These are phyloP conservation scores for Claviceps lovelessii DNA, from an alignment of 2,329 filamentous ascomycete genomes.

Conservation along the genomic window DNA sequence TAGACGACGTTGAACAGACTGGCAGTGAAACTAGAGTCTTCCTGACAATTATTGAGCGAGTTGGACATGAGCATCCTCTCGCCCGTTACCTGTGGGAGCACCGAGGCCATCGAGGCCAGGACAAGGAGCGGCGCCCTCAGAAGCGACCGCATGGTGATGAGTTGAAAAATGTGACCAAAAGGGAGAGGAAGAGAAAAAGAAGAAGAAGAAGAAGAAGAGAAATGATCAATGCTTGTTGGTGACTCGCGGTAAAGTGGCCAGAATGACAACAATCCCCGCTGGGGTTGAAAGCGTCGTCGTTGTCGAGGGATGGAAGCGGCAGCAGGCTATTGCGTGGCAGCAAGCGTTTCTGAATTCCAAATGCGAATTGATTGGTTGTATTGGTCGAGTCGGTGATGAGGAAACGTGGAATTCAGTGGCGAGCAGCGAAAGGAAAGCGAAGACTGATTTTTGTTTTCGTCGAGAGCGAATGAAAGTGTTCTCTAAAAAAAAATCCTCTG, in stretches of 20 bases:
- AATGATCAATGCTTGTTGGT: background rate
- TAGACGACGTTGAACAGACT: constrained; percentile 77
- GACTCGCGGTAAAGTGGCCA: background rate
- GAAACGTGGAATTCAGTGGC: background rate
- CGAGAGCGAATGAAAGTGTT: background rate
- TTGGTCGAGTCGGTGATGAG: background rate
- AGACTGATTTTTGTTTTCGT: background rate
- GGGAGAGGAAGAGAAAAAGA: background rate
- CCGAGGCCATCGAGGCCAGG: constrained; percentile 29
- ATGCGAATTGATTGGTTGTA: background rate
- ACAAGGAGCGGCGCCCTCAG: constrained; percentile 30
- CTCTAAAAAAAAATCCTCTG: background rate
- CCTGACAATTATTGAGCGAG: constrained; percentile 73
- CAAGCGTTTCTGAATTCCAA: background rate
- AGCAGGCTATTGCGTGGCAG: background rate
- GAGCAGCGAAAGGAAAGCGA: background rate
- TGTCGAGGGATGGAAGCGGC: background rate
- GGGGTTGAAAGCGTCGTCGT: background rate
- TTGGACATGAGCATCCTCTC: constrained; percentile 61
- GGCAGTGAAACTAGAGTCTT: constrained; percentile 72
- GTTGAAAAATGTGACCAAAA: background rate
- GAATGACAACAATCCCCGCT: background rate
- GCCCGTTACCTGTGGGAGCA: constrained; percentile 37
- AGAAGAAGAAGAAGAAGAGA: background rate
- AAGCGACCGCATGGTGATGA: constrained; percentile 31